Conservation (phyloP, 163 green algal species). For the Prototheca stagnorum region DNA sequence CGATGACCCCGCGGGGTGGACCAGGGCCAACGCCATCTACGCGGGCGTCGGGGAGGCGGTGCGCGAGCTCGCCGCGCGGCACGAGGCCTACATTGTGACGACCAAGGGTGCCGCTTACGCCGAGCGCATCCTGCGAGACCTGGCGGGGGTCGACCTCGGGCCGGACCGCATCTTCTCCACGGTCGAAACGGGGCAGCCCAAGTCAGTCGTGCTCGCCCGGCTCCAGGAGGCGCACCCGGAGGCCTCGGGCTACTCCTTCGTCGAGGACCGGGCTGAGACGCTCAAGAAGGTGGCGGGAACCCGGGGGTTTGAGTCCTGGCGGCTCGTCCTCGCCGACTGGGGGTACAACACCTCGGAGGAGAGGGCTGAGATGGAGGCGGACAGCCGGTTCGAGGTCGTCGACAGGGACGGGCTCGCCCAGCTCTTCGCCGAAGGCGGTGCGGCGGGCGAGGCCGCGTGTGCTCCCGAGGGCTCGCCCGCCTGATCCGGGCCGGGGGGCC, state of each 20-base stretch:
- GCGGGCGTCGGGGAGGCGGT: constrained; percentile 48
- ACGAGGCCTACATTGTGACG: constrained; percentile 83
- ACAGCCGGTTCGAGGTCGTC: constrained; percentile 52
- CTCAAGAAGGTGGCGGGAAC: constrained; percentile 60
- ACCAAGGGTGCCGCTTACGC: constrained; percentile 89
- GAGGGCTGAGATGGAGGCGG: constrained; percentile 23
- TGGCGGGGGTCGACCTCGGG: constrained; percentile 60
- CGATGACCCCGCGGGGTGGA: constrained; percentile 70
- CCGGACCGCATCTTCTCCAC: constrained; percentile 70
- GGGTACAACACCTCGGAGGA: constrained; percentile 80
- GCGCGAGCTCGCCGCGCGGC: constrained; percentile 24
- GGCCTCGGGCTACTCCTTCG: constrained; percentile 47
- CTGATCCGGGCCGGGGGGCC: too few species aligned
- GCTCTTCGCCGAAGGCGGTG: neutral
- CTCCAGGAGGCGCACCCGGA: constrained; percentile 48
- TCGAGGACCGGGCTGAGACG: constrained; percentile 75
- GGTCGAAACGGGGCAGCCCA: constrained; percentile 61
- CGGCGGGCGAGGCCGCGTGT: neutral
- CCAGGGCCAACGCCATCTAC: constrained; percentile 85
- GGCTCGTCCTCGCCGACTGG: constrained; percentile 88
- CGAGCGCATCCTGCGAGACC: constrained; percentile 64
- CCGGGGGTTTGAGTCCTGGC: constrained; percentile 41
- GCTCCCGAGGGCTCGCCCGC: too few species aligned
- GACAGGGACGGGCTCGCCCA: neutral
- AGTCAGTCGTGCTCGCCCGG: constrained; percentile 61